Conservation (phyloP, 371 early-diverging fungal species). For the Circinella umbellata region DNA sequence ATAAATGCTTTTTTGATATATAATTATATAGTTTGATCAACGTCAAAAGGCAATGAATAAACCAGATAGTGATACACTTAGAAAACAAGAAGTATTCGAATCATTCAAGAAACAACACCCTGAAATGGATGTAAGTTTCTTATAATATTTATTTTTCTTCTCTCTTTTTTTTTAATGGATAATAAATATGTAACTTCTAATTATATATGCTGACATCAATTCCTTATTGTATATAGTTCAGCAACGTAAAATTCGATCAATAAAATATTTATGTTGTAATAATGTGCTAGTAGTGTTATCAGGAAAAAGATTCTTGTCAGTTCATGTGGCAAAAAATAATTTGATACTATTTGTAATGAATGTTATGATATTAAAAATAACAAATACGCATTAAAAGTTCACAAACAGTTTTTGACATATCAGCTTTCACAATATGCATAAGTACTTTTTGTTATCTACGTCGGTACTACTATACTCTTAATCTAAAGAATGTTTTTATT, state of each 20-base stretch:
- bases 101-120: constrained; percentile 75
- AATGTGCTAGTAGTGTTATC: neutral
- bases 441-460: no score
- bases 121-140: constrained; percentile 55
- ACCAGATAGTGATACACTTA: constrained; percentile 84
- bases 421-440: no score
- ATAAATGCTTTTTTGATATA: no score
- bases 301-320: no score
- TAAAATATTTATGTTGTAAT: neutral
- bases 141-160: no score
- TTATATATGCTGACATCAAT: neutral
- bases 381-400: no score
- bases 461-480: no score
- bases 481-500: no score
- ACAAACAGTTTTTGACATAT: no score
- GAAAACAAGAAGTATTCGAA: constrained; percentile 79
- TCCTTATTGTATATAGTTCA: constrained; percentile 18
- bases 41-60: constrained; percentile 83
- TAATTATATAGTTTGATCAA: constrained; percentile 80
- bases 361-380: no score
- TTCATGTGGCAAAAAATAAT: neutral
- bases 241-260: constrained; percentile 25
- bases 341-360: no score
- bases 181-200: no score
- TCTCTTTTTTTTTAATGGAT: neutral